These are phyloP conservation scores for Ophiostoma triangulosporum DNA, from an alignment of 2,329 filamentous ascomycete genomes.

Conservation along the genomic window DNA sequence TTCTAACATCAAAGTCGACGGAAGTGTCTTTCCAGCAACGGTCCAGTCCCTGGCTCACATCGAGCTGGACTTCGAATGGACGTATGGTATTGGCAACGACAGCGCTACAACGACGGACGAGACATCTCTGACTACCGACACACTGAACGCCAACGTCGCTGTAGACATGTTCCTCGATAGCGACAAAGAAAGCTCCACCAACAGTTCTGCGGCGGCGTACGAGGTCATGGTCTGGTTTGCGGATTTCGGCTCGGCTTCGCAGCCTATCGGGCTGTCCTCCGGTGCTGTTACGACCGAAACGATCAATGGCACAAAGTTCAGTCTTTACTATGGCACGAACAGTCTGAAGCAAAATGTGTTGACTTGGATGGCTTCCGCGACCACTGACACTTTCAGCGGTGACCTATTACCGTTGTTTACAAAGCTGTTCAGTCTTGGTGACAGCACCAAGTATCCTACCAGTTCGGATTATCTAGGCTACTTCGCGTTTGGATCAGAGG, in stretches of 20 bases:
- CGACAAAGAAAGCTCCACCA: constrained; percentile 25
- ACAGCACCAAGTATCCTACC: constrained; percentile 24
- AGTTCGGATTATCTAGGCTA: constrained; percentile 35
- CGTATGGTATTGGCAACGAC: constrained; percentile 32
- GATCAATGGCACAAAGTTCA: constrained; percentile 29
- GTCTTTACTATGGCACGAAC: constrained; percentile 30
- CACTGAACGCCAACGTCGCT: constrained; percentile 40
- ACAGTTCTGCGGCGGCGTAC: constrained; percentile 29
- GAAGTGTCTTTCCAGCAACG: constrained; percentile 27
- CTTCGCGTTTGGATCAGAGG: constrained; percentile 37
- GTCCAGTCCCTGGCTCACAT: constrained; percentile 27
- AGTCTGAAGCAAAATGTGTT: constrained; percentile 29
- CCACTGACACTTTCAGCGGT: constrained; percentile 29
- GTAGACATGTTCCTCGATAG: constrained; percentile 45
- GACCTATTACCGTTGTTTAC: constrained; percentile 33
- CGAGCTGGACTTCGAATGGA: constrained; percentile 34
- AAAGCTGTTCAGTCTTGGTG: constrained; percentile 22
- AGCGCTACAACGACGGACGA: constrained; percentile 23
- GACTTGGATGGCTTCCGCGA: constrained; percentile 31
- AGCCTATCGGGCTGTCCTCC: constrained; percentile 24
- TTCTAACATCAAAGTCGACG: constrained; percentile 37
- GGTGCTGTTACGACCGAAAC: constrained; percentile 22
- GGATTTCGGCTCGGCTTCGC: constrained; percentile 8
- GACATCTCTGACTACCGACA: constrained; percentile 20
- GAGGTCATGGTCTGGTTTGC: constrained; percentile 18